These are phyloP conservation scores for Jackrogersella minutella DNA, from an alignment of 495 filamentous ascomycete genomes.

Conservation along the genomic window DNA sequence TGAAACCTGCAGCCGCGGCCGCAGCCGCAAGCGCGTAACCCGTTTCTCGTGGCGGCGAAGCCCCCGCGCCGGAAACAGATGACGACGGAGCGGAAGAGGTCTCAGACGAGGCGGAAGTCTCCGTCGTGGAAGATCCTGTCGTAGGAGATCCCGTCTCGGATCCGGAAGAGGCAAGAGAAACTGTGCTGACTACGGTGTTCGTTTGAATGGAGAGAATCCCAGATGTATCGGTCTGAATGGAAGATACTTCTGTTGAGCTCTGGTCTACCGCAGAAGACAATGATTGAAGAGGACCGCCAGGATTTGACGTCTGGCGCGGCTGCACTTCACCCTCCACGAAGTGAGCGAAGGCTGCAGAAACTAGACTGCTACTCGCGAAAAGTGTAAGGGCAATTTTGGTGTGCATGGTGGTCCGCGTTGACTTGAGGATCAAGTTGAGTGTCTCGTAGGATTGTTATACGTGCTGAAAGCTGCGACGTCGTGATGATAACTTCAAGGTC, in stretches of 20 bases:
- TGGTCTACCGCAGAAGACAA: slow-evolving; percentile 11
- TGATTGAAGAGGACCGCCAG: slow-evolving; percentile 29
- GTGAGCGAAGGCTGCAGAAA: slow-evolving; percentile 1
- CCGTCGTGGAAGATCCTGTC: too few species aligned
- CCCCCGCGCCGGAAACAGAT: slow-evolving; percentile 21
- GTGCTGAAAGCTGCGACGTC: background rate
- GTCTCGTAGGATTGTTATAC: too few species aligned
- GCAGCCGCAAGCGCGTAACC: slow-evolving; percentile 18
- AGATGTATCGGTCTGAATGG: slow-evolving; percentile 24
- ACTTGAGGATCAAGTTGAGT: too few species aligned
- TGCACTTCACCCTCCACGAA: background rate
- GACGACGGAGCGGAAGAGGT: slow-evolving; percentile 2
- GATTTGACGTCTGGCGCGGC: slow-evolving; percentile 27
- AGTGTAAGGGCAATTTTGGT: slow-evolving; percentile 3
- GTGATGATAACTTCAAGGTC: background rate
- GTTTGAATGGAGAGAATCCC: slow-evolving; percentile 6
- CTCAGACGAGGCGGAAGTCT: slow-evolving; percentile 7
- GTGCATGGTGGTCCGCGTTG: slow-evolving; percentile 18
- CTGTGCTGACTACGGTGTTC: slow-evolving; percentile 3
- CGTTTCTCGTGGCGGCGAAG: slow-evolving; percentile 25
- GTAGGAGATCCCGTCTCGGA: slow-evolving; percentile 9
- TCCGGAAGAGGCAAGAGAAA: background rate
- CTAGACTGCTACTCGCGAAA: slow-evolving; percentile 14
- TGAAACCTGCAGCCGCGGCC: slow-evolving; percentile 15
- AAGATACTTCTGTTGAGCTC: slow-evolving; percentile 16